Evolutionary conservation across 768 basidiomycete genomes (phyloP), one percentile per base, ranked within the genome.

Genomic region (Lentinula sp.): DNA sequence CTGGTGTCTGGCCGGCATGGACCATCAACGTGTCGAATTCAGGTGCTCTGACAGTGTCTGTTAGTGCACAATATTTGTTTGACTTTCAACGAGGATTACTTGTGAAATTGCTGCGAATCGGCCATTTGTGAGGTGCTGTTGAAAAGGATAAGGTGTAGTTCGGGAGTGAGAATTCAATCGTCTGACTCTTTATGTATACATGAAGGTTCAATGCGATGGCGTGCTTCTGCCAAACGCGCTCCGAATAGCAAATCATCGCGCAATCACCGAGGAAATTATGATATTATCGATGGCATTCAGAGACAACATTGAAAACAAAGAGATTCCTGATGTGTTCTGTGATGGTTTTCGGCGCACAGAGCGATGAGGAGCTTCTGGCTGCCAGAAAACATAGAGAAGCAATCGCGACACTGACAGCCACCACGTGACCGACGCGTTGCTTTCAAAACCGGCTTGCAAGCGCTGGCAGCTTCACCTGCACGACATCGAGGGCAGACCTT

Each of bases 1-100:
- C 88, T 10, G 81, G 79, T 11, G 71, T 73, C 63, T 90, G 86
- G 1, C 91, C 91, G 16, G 84, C 91, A 68, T 93, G 91, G 5
- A 92, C 77, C 70, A 91, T 89, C 51, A 92, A 76, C 1, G 89
- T 91, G 66, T 92, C 89, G 66, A 91, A 91, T 67, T 89, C 87
- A 52, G 88, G 87, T 66, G 77, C 75, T 71, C 81, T 82, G 42
- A 23, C 9, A n/a, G 8, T 11, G 21, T 9, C n/a, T 48, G 46
- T 48, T 18, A 48, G 11, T 48, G 21, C 46, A 48, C 32, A 35
- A 37, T 4, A 34, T 3, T 4, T 49, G 2, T 21, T 15, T 11
- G 6, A 34, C 23, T 31, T 43, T 32, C 5, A 39, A 54, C 35
- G 23, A 16, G 40, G 43, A 45, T n/a, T 37, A 59, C 57, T 59